Evolutionary conservation across 1,284 basidiomycete genomes (phyloP), one percentile per base, ranked within the genome.

Genomic region (Chondrostereum purpureum): DNA sequence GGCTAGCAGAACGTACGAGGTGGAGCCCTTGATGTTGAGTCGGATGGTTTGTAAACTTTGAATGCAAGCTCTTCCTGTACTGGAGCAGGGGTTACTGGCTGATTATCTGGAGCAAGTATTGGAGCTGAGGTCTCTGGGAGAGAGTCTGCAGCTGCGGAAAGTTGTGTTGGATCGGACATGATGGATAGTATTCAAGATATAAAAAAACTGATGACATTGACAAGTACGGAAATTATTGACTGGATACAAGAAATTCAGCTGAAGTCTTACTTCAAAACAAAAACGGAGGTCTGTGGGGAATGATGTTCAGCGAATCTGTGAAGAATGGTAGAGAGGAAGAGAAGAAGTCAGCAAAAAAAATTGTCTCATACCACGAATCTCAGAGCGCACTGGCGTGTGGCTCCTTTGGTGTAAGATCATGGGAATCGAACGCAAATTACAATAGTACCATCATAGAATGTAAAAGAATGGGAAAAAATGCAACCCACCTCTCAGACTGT

Each of bases 381-480:
- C 82, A 83, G 80, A 75, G 70, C 65, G 58, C 72, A 75, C 80
- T 68, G 84, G 83, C 83, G 69, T 70, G 82, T 74, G 69, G 63
- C 65, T 77, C 81, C 75, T 85, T 85, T 81, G 75, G 71, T 68
- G 57, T 73, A 69, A 68, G 70, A 67, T 57, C 59, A 64, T 60
- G 69, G 59, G 66, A 63, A 65, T 83, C 84, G 82, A 87, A 86
- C 83, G 84, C 84, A 87, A 87, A 87, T 87, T 87, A 87, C 84
- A 67, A 69, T 61, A 64, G 70, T 58, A 65, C 54, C 82, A 86
- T 70, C 60, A 64, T 77, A 64, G 1, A 43, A 22, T 35, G n/a
- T 20, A 5, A 16, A n/a, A 43, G 12, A 31, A n/a, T n/a, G n/a
- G n/a, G n/a, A n/a, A n/a, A n/a, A n/a, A n/a, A n/a, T n/a, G n/a